Conservation (phyloP, 2,329 filamentous ascomycete species). For the Alternaria brassicicola region DNA sequence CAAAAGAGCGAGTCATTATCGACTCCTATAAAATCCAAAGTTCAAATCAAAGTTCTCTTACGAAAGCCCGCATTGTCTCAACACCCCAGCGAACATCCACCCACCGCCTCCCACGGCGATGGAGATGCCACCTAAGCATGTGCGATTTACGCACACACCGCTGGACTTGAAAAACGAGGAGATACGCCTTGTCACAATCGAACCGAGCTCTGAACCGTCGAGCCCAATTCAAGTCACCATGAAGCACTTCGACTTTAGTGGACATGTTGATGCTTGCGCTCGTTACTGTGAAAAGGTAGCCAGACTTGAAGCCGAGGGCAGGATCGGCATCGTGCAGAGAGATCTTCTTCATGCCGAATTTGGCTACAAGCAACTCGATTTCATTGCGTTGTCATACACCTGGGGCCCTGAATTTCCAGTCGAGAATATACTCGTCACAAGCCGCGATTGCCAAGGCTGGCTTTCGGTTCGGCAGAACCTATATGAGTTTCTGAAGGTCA, state of each 20-base stretch:
- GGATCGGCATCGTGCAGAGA: neutral
- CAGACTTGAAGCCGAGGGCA: neutral
- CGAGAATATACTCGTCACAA: neutral
- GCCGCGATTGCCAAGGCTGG: neutral
- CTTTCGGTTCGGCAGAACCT: neutral
- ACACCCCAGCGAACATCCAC: neutral
- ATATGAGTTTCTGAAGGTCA: accelerated
- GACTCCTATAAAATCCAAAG: neutral
- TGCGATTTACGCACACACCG: neutral
- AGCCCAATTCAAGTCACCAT: neutral
- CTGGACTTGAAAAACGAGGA: neutral
- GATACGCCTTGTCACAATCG: neutral
- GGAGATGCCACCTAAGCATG: neutral
- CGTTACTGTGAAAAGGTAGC: neutral
- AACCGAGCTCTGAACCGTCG: neutral
- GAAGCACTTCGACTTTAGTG: neutral
- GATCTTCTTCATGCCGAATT: accelerated
- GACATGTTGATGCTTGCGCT: accelerated
- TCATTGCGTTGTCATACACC: neutral
- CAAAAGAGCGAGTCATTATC: neutral
- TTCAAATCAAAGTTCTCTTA: neutral
- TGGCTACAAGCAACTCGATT: accelerated
- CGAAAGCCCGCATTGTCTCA: neutral
- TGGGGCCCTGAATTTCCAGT: neutral
- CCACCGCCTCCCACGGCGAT: neutral